Evolutionary conservation across 495 filamentous ascomycete genomes (phyloP).

Genomic region (Cercophora scortea): DNA sequence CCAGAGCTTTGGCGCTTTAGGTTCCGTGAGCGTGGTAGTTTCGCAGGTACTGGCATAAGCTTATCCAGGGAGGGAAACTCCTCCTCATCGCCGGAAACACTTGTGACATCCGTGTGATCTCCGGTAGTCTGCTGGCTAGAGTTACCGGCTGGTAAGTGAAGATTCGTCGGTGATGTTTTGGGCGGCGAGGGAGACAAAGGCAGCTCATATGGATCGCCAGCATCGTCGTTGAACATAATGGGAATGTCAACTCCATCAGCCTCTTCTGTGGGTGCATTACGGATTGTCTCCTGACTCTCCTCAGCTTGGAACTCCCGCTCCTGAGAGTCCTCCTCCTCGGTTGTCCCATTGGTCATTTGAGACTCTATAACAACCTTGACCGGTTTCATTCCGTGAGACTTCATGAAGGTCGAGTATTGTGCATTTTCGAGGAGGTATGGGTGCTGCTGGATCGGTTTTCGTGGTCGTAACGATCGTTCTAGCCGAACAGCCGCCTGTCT

Average conservation of each 20-base stretch:
- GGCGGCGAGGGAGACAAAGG: conserved; percentile 18
- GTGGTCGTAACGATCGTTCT: conserved; percentile 49
- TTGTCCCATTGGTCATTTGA: conserved; percentile 18
- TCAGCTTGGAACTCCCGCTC: conserved; percentile 41
- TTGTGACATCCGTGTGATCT: conserved; percentile 21
- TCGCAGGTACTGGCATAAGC: conserved; percentile 9
- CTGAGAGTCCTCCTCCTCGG: conserved; percentile 37
- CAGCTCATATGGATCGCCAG: conserved; percentile 20
- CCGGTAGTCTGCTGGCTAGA: conserved; percentile 11
- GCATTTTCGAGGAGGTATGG: conserved; percentile 63
- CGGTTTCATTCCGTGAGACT: conserved; percentile 54
- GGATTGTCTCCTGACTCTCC: conserved; percentile 35
- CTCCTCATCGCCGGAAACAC: conserved; percentile 29
- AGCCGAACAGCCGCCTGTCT: conserved; percentile 14
- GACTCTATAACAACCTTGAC: conserved; percentile 39
- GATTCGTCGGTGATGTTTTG: conserved; percentile 15
- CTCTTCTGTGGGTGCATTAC: conserved; percentile 17
- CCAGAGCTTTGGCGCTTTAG: conserved; percentile 15
- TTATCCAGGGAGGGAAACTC: conserved; percentile 30
- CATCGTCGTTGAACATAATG: conserved; percentile 15
- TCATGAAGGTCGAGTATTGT: conserved; percentile 54
- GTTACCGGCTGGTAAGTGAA: conserved; percentile 8
- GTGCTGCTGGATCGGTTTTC: conserved; percentile 69
- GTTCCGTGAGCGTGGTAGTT: not conserved
- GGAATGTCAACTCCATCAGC: conserved; percentile 7